Evolutionary conservation across 2,329 filamentous ascomycete species (phyloP).

Genomic region (Exserohilum rostratum): DNA sequence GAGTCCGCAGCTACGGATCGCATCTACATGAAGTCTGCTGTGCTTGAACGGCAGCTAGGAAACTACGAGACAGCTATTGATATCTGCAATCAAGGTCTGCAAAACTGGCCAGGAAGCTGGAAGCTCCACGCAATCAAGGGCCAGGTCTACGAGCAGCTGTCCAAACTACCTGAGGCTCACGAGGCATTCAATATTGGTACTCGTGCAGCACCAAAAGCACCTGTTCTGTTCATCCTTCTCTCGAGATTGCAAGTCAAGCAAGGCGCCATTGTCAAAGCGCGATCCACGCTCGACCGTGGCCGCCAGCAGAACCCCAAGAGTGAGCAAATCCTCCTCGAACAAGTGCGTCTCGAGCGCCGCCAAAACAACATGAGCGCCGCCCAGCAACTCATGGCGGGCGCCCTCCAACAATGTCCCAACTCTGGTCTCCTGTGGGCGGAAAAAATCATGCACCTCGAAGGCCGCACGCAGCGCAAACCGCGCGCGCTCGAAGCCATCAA

Average conservation of each 20-base stretch:
- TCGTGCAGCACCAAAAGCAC: constrained; percentile 81
- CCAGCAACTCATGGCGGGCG: constrained; percentile 90
- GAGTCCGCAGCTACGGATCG: constrained; percentile 91
- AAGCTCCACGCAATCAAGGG: constrained; percentile 99
- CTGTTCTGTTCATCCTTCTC: constrained; percentile 88
- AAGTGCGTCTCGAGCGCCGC: constrained; percentile 88
- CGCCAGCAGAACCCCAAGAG: constrained; percentile 86
- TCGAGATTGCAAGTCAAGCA: constrained; percentile 84
- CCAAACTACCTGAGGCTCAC: constrained; percentile 80
- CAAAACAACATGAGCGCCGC: constrained; percentile 84
- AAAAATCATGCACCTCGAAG: constrained; percentile 92
- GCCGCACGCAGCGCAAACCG: constrained; percentile 89
- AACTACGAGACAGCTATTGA: constrained; percentile 82
- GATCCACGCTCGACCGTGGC: constrained; percentile 90
- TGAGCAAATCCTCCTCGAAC: constrained; percentile 86
- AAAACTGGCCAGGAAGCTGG: constrained; percentile 80
- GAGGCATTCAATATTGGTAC: constrained; percentile 90
- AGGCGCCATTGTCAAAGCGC: constrained; percentile 86
- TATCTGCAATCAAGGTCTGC: constrained; percentile 83
- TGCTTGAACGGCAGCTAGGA: constrained; percentile 85
- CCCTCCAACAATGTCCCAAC: constrained; percentile 86
- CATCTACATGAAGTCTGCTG: constrained; percentile 95
- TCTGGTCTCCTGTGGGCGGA: constrained; percentile 91
- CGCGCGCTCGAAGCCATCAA: constrained; percentile 93
- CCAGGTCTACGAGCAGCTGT: constrained; percentile 88